These are phyloP conservation scores for Fomitopsis betulina DNA, from an alignment of 1,284 basidiomycete genomes.

Conservation along the genomic window DNA sequence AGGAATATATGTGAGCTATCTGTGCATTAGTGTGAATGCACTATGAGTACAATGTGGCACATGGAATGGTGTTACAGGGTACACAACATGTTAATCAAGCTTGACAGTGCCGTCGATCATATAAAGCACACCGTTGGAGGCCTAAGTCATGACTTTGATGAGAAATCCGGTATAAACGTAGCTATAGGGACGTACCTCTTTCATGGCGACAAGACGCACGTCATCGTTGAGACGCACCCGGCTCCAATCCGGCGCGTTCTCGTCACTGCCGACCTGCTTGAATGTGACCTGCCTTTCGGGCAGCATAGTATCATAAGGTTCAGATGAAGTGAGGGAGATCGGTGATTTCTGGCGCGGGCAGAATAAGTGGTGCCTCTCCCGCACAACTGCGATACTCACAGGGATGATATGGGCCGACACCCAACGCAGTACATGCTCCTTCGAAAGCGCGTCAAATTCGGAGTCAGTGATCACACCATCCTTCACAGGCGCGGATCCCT, in stretches of 20 bases:
- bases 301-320: constrained; percentile 45
- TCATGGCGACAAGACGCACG: constrained; percentile 48
- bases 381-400: constrained; percentile 33
- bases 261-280: constrained; percentile 31
- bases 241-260: constrained; percentile 47
- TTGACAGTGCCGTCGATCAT: constrained; percentile 63
- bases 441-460: constrained; percentile 54
- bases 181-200: constrained; percentile 40
- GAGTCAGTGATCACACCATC: constrained; percentile 50
- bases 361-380: constrained; percentile 3
- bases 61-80: not conserved
- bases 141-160: constrained; percentile 35
- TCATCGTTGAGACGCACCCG: constrained; percentile 50
- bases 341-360: constrained; percentile 4
- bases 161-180: constrained; percentile 8
- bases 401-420: constrained; percentile 71
- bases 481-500: constrained; percentile 41
- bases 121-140: constrained; percentile 64
- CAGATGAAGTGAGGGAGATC: constrained; percentile 34
- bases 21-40: not conserved
- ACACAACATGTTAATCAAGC: constrained; percentile 25
- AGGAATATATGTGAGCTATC: not conserved
- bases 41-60: not conserved
- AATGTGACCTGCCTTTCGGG: constrained; percentile 52
- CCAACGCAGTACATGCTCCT: constrained; percentile 66